phyloP scores from a whole-genome alignment of 2,329 filamentous ascomycete genomes.

The Claviceps sp. region DNA sequence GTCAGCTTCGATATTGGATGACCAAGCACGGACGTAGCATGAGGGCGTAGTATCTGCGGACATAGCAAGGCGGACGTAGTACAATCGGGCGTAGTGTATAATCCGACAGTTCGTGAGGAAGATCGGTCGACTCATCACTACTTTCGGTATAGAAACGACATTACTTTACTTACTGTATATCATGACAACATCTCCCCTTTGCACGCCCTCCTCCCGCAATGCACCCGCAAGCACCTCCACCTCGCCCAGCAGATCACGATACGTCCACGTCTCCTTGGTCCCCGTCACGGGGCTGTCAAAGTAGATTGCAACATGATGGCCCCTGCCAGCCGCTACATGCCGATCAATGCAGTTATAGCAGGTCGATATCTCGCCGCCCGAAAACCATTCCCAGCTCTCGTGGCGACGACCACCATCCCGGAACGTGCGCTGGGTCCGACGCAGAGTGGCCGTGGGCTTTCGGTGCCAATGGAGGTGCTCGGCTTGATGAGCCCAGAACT shows the following conservation, averaged over 20 bases:
- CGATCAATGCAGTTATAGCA: constrained; percentile 87
- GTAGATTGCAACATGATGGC: constrained; percentile 60
- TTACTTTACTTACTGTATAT: constrained; percentile 59
- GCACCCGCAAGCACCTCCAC: constrained; percentile 74
- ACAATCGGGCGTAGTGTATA: no score
- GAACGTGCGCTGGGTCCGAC: constrained; percentile 48
- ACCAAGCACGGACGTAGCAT: no score
- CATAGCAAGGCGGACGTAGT: no score
- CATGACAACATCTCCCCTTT: constrained; percentile 73
- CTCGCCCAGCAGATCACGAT: constrained; percentile 61
- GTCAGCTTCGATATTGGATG: not conserved
- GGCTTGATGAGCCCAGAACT: constrained; percentile 67
- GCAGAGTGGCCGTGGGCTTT: constrained; percentile 50
- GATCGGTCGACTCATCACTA: no score
- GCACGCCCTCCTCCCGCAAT: constrained; percentile 67
- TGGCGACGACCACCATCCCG: constrained; percentile 48
- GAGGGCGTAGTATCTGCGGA: no score
- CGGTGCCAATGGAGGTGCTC: constrained; percentile 70
- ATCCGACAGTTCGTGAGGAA: not conserved
- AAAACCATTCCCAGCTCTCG: constrained; percentile 80
- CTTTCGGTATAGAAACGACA: no score
- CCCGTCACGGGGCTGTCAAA: constrained; percentile 80
- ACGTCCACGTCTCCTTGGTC: constrained; percentile 60
- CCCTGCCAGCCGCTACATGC: constrained; percentile 70
- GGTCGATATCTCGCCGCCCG: constrained; percentile 76